phyloP scores from a whole-genome alignment of 345 rosid species.

The Eucalyptus caleyi region DNA sequence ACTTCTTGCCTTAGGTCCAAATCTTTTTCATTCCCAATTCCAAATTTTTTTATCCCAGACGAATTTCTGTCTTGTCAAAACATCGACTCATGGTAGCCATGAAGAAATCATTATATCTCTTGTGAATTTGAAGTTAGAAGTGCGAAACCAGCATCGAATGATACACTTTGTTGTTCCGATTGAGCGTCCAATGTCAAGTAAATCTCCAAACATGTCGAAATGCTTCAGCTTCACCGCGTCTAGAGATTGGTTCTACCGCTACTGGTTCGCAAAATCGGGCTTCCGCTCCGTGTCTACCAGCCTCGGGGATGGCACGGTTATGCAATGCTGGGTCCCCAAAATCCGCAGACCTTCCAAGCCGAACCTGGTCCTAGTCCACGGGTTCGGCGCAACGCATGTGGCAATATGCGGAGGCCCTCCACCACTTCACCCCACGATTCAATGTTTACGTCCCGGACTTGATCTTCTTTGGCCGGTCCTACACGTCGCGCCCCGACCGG shows the following conservation, averaged over 20 bases:
- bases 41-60: neutral
- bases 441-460: slow-evolving; percentile 75
- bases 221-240: slow-evolving; percentile 4
- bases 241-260: slow-evolving; percentile 1
- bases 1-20: neutral
- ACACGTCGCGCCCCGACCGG: slow-evolving; percentile 32
- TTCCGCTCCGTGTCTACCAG: slow-evolving; percentile 9
- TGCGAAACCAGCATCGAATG: neutral
- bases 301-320: slow-evolving; percentile 44
- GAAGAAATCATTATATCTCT: neutral
- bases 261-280: neutral
- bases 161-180: neutral
- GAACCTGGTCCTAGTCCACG: slow-evolving; percentile 57
- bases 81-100: neutral
- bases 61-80: neutral
- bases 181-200: neutral
- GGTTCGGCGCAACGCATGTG: slow-evolving; percentile 85
- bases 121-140: neutral
- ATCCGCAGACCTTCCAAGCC: neutral
- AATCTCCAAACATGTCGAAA: neutral
- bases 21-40: neutral
- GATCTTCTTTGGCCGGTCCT: slow-evolving; percentile 51
- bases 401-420: slow-evolving; percentile 57
- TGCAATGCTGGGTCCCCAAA: slow-evolving; percentile 76
- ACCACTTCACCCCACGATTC: slow-evolving; percentile 38